Base-by-base conservation (phyloP, 495 filamentous ascomycete species). In the Trichoderma virens region DNA sequence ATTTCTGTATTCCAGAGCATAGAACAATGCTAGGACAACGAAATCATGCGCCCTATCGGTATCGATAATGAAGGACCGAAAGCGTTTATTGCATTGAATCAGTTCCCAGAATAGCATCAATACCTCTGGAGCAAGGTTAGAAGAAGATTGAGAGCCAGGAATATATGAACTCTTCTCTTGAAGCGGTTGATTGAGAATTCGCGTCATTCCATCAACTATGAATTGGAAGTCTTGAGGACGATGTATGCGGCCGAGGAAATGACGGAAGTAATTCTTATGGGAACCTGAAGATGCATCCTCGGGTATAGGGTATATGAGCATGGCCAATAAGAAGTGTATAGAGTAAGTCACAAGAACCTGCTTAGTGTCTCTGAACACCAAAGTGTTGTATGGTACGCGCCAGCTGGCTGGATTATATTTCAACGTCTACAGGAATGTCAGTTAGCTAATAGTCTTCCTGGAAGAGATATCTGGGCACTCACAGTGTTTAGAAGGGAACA, bases 31-130 rank as follows among this genome's bases (percentile, higher is more conserved):
- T 30, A 97, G 80, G 47, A 97, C 86, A 51, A 97, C 80, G 70
- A 97, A 98, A 72, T 99, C 94, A 70, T 96, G 90, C 0, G 91
- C 89, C 43, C 93, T 82, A 68, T 96, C 92, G 0, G 94, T 97
- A 67, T 98, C 94, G 66, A 97, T 92, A 71, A 99, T 93, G 75
- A 96, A 99, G 1, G 92, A 93, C 60, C 95, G 82, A 76, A 99
- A 98, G 60, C 95, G 84, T 77, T 96, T 98, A 75, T 99, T 99
- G 81, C 93, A 97, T 74, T 99, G 94, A 31, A 96, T 83, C 8
- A 90, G 84, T 76, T 99, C 94, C 94, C 94, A 99, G 73, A 97
- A 99, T 2, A 99, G 83, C 82, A 98, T 92, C 41, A 98, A 85
- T 80, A 96, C 97, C 74, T 99, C 94, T 8, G 95, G 92, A 2